Evolutionary conservation across 257 asterid species (phyloP).

Genomic region (Nicotiana benthamiana): DNA sequence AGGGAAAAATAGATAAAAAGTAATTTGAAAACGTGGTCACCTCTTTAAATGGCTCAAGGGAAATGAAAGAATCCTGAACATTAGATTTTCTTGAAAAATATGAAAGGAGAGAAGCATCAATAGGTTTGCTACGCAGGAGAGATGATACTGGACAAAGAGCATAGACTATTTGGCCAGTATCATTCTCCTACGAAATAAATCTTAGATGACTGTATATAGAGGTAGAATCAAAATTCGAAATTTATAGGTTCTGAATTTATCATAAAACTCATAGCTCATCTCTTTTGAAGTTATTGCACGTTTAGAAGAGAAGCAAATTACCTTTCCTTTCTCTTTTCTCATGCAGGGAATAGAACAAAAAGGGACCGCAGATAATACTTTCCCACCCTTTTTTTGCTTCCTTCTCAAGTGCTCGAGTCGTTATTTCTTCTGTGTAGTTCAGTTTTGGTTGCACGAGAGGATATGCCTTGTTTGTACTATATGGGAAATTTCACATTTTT

Average conservation of each 20-base stretch:
- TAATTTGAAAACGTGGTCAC: background rate
- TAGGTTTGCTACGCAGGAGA: conserved; percentile 18
- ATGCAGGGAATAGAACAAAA: too few relatives aligned
- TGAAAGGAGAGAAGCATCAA: background rate
- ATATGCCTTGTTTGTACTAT: background rate
- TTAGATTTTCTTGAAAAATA: background rate
- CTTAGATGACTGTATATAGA: background rate
- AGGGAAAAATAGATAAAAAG: background rate
- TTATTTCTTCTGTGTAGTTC: background rate
- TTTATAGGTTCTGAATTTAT: too few relatives aligned
- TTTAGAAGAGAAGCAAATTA: too few relatives aligned
- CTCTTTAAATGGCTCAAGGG: background rate
- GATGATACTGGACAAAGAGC: conserved; percentile 10
- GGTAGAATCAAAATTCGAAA: too few relatives aligned
- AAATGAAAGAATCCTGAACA: background rate
- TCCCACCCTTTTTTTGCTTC: too few relatives aligned
- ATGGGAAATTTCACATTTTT: background rate
- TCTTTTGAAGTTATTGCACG: too few relatives aligned
- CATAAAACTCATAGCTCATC: too few relatives aligned
- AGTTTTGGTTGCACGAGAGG: background rate
- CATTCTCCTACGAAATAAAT: conserved; percentile 10
- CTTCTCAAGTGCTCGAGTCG: too few relatives aligned
- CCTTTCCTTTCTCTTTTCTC: too few relatives aligned
- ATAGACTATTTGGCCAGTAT: background rate
- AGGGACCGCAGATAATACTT: too few relatives aligned